Conservation (phyloP, 306 rosid genomes). For the Dryas drummondii region DNA sequence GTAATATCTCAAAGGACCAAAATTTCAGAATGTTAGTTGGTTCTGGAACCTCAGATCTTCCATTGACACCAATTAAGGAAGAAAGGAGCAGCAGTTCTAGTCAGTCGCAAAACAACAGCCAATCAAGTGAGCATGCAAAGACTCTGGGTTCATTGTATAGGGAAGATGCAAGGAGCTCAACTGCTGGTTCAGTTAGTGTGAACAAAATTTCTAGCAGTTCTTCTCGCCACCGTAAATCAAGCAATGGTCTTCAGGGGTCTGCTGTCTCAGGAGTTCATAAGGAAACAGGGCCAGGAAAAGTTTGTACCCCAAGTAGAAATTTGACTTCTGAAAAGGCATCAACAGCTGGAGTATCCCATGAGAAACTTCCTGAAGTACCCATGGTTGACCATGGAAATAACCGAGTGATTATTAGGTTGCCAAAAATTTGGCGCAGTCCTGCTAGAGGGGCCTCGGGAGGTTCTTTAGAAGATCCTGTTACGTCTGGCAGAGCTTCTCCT, state of each 20-base stretch:
- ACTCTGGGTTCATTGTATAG: slow-evolving; percentile 28
- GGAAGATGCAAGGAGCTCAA: slow-evolving; percentile 88
- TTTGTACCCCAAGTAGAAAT: slow-evolving; percentile 31
- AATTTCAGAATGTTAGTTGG: slow-evolving; percentile 29
- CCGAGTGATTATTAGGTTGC: slow-evolving; percentile 60
- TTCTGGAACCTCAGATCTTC: slow-evolving; percentile 39
- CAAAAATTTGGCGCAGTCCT: slow-evolving; percentile 71
- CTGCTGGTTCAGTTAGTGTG: slow-evolving; percentile 59
- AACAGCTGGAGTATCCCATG: slow-evolving; percentile 41
- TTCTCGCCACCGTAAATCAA: slow-evolving; percentile 65
- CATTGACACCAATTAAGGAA: slow-evolving; percentile 62
- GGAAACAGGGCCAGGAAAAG: slow-evolving; percentile 48
- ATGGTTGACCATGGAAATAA: background rate
- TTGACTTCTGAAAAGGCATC: slow-evolving; percentile 50
- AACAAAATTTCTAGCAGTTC: slow-evolving; percentile 47
- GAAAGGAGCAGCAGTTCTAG: slow-evolving; percentile 89
- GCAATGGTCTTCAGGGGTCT: slow-evolving; percentile 64
- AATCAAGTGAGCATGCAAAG: slow-evolving; percentile 71
- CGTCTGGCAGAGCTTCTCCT: slow-evolving; percentile 57
- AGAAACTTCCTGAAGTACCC: slow-evolving; percentile 34
- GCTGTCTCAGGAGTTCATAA: slow-evolving; percentile 49
- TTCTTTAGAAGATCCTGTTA: slow-evolving; percentile 58
- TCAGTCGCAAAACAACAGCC: slow-evolving; percentile 86
- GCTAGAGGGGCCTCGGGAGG: slow-evolving; percentile 57
- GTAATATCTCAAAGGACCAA: slow-evolving; percentile 42